Conservation (phyloP, 305 asterid genomes). For the Fraxinus dipetala region DNA sequence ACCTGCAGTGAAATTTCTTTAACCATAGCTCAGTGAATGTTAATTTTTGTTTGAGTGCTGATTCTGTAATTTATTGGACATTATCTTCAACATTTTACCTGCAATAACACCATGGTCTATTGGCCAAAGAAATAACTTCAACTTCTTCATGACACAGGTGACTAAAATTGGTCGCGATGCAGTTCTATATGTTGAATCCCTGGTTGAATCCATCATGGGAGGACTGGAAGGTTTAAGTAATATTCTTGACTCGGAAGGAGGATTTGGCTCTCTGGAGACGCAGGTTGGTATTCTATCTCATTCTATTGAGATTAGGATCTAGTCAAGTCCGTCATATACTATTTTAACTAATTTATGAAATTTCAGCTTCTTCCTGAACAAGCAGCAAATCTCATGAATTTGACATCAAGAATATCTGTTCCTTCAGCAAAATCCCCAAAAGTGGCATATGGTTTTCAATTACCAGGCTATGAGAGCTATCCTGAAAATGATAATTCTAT, state of each 20-base stretch:
- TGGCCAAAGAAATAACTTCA: conserved; percentile 1
- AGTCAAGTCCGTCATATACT: conserved; percentile 22
- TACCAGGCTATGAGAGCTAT: conserved; percentile 92
- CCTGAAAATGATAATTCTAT: conserved; percentile 84
- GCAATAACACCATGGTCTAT: conserved; percentile 11
- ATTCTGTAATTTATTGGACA: background rate
- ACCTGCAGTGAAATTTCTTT: background rate
- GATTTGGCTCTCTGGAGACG: conserved; percentile 96
- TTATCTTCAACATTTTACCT: background rate
- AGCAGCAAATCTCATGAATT: conserved; percentile 96
- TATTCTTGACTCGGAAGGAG: conserved; percentile 98
- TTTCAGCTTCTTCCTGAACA: conserved; percentile 97
- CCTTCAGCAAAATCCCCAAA: conserved; percentile 86
- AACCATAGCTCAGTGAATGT: background rate
- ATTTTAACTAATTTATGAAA: conserved; percentile 33
- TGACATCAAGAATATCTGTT: conserved; percentile 75
- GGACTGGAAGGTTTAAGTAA: conserved; percentile 96
- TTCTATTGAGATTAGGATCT: conserved; percentile 26
- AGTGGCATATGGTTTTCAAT: conserved; percentile 74
- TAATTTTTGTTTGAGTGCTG: background rate
- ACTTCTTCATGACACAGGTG: conserved; percentile 49
- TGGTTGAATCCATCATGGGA: conserved; percentile 97
- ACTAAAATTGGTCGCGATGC: conserved; percentile 96
- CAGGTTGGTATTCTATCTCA: conserved; percentile 62
- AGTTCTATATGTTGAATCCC: conserved; percentile 93